Evolutionary conservation across 2,329 filamentous ascomycete species (phyloP).

Genomic region (Phaeosphaeria sp.): DNA sequence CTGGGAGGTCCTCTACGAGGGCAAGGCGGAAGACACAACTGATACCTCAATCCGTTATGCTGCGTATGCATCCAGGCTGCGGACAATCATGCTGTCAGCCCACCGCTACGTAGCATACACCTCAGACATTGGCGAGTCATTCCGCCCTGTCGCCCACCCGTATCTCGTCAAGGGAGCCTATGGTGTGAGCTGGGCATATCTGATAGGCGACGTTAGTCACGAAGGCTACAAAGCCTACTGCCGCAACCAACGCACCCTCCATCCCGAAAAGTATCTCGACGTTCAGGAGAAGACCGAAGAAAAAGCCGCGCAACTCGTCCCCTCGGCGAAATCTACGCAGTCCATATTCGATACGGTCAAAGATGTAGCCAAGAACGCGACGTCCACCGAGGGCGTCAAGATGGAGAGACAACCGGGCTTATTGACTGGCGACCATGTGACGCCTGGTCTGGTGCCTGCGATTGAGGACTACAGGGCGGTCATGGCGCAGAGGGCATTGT

Average conservation of each 20-base stretch:
- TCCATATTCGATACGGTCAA: conserved; percentile 26
- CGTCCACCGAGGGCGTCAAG: conserved; percentile 29
- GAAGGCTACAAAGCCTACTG: conserved; percentile 96
- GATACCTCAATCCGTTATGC: conserved; percentile 89
- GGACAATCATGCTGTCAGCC: conserved; percentile 86
- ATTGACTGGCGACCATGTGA: conserved; percentile 29
- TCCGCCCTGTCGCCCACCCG: conserved; percentile 90
- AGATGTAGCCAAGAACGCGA: conserved; percentile 31
- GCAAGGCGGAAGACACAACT: conserved; percentile 79
- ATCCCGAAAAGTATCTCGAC: conserved; percentile 63
- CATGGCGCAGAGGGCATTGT: conserved; percentile 88
- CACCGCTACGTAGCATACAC: conserved; percentile 98
- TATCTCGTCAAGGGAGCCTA: conserved; percentile 83
- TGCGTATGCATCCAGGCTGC: conserved; percentile 84
- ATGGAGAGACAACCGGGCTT: conserved; percentile 21
- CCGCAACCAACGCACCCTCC: conserved; percentile 77
- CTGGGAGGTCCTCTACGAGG: conserved; percentile 78
- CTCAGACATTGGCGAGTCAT: conserved; percentile 94
- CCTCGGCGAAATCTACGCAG: conserved; percentile 39
- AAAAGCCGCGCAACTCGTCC: neutral
- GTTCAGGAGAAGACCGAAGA: conserved; percentile 4
- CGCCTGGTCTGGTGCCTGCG: conserved; percentile 64
- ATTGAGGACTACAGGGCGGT: conserved; percentile 91
- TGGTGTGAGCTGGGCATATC: conserved; percentile 89
- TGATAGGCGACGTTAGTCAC: conserved; percentile 86